Evolutionary conservation across 371 early-diverging fungal species (phyloP).

Genomic region (Mortierella sp.): DNA sequence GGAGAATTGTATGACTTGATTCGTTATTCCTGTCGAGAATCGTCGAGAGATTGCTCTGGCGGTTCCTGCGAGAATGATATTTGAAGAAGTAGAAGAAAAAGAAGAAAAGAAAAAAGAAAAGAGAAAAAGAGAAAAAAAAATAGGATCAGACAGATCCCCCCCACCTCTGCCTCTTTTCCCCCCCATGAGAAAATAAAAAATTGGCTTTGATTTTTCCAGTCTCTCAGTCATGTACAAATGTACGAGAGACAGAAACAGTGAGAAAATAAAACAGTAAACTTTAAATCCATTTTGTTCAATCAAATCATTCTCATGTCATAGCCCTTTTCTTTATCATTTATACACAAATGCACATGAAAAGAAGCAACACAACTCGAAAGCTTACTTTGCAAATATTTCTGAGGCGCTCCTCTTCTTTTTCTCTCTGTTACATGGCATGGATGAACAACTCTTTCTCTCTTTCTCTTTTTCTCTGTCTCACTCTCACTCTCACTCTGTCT

Average conservation of each 20-base stretch:
- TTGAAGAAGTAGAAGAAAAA: neutral
- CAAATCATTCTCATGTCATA: conserved; percentile 1
- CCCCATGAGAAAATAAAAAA: neutral
- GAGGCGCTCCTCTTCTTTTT: too few relatives aligned
- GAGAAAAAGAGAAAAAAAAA: neutral
- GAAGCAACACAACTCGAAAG: too few relatives aligned
- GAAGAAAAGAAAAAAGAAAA: neutral
- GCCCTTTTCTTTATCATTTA: too few relatives aligned
- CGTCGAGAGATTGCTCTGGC: conserved; percentile 10
- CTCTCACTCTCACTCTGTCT: neutral
- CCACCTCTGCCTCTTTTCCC: too few relatives aligned
- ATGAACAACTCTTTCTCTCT: too few relatives aligned
- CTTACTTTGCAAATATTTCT: too few relatives aligned
- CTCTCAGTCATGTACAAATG: conserved; percentile 2
- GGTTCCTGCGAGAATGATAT: conserved; percentile 17
- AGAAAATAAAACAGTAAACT: neutral
- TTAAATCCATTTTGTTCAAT: neutral
- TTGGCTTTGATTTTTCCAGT: neutral
- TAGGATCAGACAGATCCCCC: neutral
- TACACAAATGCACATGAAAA: neutral
- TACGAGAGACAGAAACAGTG: conserved; percentile 2
- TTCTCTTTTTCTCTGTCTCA: too few relatives aligned
- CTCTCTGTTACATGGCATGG: too few relatives aligned
- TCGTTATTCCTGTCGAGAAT: conserved; percentile 4
- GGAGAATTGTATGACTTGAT: neutral